Percentiles rank a stretch among this genome's conserved stretches.
phyloP scores from a whole-genome alignment of 768 basidiomycete genomes.

The Suillus brevipes region DNA sequence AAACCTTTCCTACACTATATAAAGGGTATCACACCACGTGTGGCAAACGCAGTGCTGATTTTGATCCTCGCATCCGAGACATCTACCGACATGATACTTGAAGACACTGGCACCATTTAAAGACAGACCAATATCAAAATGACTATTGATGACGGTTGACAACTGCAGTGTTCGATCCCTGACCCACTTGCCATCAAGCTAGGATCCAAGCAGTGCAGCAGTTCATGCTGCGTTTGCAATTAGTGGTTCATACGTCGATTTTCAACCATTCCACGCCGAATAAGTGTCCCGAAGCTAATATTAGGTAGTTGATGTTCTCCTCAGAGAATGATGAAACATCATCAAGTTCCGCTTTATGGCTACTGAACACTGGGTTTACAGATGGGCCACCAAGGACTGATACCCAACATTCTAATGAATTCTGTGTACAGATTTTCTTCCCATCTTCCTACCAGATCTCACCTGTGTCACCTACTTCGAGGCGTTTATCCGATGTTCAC shows the following conservation, averaged over 20 bases:
- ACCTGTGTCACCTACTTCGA: background rate
- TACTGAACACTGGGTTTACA: background rate
- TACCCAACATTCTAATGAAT: background rate
- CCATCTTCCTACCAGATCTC: background rate
- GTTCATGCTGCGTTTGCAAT: background rate
- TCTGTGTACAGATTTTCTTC: background rate
- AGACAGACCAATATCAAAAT: background rate
- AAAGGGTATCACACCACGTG: background rate
- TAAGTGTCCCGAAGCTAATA: background rate
- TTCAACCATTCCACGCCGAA: background rate
- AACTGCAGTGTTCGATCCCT: background rate
- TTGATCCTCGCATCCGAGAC: background rate
- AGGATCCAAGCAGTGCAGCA: background rate
- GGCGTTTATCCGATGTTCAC: background rate
- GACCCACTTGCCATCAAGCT: background rate
- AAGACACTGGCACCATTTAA: background rate
- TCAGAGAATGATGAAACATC: background rate
- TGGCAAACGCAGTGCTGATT: constrained; percentile 1
- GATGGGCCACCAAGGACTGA: background rate
- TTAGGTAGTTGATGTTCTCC: background rate
- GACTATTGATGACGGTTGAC: background rate
- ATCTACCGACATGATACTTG: background rate
- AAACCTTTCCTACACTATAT: background rate
- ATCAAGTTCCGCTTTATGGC: background rate
- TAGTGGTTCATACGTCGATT: background rate